phyloP scores from a whole-genome alignment of 2,329 filamentous ascomycete genomes.

The Sordariomycetes sp. region DNA sequence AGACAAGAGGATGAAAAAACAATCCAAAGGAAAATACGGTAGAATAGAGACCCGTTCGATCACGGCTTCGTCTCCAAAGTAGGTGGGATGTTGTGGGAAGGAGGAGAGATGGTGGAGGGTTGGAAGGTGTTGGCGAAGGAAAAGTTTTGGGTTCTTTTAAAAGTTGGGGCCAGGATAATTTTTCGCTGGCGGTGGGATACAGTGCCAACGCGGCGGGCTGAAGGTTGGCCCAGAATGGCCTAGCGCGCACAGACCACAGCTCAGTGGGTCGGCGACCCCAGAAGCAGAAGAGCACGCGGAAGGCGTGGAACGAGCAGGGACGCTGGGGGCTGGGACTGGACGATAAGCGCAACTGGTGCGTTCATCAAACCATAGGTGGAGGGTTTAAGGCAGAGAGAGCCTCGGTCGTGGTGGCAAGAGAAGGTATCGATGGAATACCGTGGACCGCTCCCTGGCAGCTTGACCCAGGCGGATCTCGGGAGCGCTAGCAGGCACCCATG shows the following conservation, averaged over 20 bases:
- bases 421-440: not conserved
- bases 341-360: not conserved
- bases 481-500: not conserved
- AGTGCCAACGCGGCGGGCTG: slow-evolving; percentile 1
- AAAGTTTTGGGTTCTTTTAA: not conserved
- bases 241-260: not conserved
- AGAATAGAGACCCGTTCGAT: not conserved
- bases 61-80: not conserved
- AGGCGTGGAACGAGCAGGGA: not conserved
- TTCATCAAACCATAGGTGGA: not conserved
- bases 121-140: slow-evolving; percentile 8
- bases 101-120: slow-evolving; percentile 16
- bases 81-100: slow-evolving; percentile 12
- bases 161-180: slow-evolving; percentile 3
- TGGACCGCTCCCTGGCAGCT: not conserved
- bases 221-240: not conserved
- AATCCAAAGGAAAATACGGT: slow-evolving; percentile 9
- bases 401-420: not conserved
- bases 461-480: not conserved
- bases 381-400: not conserved
- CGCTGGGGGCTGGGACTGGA: not conserved
- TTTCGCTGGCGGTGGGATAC: slow-evolving; percentile 2
- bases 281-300: not conserved
- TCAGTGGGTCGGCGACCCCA: slow-evolving; percentile 1
- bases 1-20: slow-evolving; percentile 23